Evolutionary conservation across 345 rosid species (phyloP), one percentile per base, ranked within the genome.

Genomic region (Stellera chamaejasme): DNA sequence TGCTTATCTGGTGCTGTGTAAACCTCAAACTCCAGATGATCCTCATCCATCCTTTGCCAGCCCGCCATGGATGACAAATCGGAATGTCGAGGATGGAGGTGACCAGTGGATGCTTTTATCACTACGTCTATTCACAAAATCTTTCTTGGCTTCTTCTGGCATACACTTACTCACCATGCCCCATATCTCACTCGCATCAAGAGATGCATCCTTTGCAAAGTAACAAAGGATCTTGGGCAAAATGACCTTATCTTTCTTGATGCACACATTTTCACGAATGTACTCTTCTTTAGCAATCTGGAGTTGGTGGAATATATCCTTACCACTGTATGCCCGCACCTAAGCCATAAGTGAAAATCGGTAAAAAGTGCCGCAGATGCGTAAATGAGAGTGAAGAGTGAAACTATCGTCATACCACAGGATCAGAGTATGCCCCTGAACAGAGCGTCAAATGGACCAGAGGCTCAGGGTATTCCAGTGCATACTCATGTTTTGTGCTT

Each of bases 391-490:
- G 36, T 14, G n/a, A 43, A 52, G 12, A 15, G 53, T 8, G n/a
- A 45, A 16, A 42, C 10, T 6, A 42, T 4, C 26, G 13, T 14
- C 75, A 43, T 82, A 86, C 95, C 79, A 52, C 69, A 6, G 95
- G 95, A 64, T 84, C 97, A 12, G 88, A 83, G 65, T 74, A 76
- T 15, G 87, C 68, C 23, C 95, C 97, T 5, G 81, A 82, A 67
- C 84, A 82, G 3, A 90, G 84, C 10, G 90, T 84, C 66, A 90
- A 90, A 72, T 86, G 95, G 64, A 85, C 92, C 45, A 84, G 85
- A 1, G 90, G 88, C 68, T 90, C 95, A 1, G 88, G 82, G 61
- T 83, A 90, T 27, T 90, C 95, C 54, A 90, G 67, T 6, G 95
- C 88, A 61, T 83, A 90, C 27, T 54, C 62, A 71, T 90, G 97